Conservation (phyloP, 2,329 filamentous ascomycete species). For the Colletotrichum sp. region DNA sequence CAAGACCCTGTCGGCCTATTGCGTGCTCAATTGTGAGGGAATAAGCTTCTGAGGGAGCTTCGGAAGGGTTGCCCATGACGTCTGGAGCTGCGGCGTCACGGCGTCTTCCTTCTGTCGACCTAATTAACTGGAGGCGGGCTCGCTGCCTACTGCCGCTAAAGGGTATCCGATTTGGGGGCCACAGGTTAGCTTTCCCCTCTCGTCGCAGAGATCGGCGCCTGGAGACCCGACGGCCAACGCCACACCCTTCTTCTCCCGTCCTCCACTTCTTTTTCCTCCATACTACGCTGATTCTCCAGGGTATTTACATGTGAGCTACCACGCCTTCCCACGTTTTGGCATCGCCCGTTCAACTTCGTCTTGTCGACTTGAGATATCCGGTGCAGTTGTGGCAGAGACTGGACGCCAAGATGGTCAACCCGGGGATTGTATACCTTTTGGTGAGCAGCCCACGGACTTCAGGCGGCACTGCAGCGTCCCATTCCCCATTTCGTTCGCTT, state of each 20-base stretch:
- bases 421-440: slow-evolving; percentile 34
- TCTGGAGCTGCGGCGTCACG: background rate
- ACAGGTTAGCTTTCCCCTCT: background rate
- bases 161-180: background rate
- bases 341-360: background rate
- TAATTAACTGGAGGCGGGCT: background rate
- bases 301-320: background rate
- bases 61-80: slow-evolving; percentile 9
- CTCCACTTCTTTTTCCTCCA: background rate
- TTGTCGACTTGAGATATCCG: background rate
- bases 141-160: background rate
- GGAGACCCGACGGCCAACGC: slow-evolving; percentile 4
- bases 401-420: slow-evolving; percentile 28
- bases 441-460: slow-evolving; percentile 23
- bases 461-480: background rate
- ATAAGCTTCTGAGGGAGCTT: slow-evolving; percentile 9
- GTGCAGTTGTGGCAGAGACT: background rate
- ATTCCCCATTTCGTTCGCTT: background rate
- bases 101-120: background rate
- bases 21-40: slow-evolving; percentile 10
- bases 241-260: slow-evolving; percentile 8
- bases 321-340: background rate
- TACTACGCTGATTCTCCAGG: background rate
- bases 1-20: background rate
- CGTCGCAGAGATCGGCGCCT: slow-evolving; percentile 7